These are phyloP conservation scores for Microdochium bolleyi DNA, from an alignment of 2,329 filamentous ascomycete species.

Conservation along the genomic window DNA sequence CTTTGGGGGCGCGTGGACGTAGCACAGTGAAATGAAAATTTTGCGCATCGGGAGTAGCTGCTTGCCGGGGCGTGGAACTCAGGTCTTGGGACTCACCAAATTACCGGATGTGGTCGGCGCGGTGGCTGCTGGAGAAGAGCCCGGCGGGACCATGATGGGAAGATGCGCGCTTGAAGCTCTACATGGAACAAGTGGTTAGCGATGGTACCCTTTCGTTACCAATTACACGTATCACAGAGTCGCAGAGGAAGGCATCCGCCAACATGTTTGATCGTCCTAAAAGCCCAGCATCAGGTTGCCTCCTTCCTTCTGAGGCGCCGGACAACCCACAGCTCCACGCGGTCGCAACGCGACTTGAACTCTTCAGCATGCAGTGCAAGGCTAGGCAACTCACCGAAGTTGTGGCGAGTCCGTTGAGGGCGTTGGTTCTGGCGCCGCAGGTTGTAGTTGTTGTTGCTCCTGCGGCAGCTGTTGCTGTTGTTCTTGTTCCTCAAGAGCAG, in stretches of 20 bases:
- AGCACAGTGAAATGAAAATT: background rate
- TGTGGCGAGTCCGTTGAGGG: constrained; percentile 1
- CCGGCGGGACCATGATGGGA: constrained; percentile 1
- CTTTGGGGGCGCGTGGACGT: background rate
- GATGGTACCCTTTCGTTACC: background rate
- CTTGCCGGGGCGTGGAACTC: background rate
- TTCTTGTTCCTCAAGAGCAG: constrained; percentile 9
- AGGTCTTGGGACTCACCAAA: constrained; percentile 14
- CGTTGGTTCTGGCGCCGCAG: constrained; percentile 1
- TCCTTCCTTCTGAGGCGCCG: too few relatives aligned
- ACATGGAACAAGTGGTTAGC: background rate
- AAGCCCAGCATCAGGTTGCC: too few relatives aligned
- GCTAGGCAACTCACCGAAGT: background rate
- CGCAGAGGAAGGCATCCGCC: background rate
- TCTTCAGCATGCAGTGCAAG: background rate
- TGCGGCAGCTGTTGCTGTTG: constrained; percentile 3
- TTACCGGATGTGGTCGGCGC: constrained; percentile 19
- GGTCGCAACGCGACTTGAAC: too few relatives aligned
- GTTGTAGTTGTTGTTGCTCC: background rate
- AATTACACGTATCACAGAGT: background rate
- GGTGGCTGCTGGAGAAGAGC: constrained; percentile 20
- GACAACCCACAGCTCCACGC: too few relatives aligned
- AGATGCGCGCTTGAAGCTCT: background rate
- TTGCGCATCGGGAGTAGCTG: too few relatives aligned
- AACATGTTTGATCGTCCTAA: too few relatives aligned